These are phyloP conservation scores for Beta macrorhiza DNA, from an alignment of 179 eudicot species.

Conservation along the genomic window DNA sequence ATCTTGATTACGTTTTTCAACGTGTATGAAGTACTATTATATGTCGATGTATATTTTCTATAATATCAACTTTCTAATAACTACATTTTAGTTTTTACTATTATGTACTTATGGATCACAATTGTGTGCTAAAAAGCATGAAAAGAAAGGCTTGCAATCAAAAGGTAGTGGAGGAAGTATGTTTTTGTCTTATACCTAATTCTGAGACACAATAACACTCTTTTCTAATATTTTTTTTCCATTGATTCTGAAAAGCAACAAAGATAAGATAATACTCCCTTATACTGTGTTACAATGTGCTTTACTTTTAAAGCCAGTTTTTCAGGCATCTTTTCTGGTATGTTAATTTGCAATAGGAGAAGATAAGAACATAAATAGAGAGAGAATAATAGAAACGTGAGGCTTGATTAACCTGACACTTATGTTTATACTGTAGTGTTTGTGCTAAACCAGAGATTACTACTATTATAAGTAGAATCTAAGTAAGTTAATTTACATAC, in stretches of 20 bases:
- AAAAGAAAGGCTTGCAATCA: too few species aligned
- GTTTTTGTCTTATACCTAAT: too few species aligned
- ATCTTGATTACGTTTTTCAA: too few species aligned
- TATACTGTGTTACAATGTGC: neutral
- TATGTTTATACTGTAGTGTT: neutral
- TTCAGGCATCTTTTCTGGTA: constrained; percentile 8
- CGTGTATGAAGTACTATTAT: too few species aligned
- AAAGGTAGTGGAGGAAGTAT: too few species aligned
- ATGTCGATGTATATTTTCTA: too few species aligned
- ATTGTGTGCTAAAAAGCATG: too few species aligned
- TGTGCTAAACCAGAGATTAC: constrained; percentile 3
- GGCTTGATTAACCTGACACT: constrained; percentile 10
- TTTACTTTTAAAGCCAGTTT: constrained; percentile 15
- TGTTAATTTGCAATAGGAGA: neutral
- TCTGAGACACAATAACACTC: neutral
- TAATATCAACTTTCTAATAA: too few species aligned
- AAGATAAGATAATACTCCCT: neutral
- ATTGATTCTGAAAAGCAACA: neutral
- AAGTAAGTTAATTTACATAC: constrained; percentile 2
- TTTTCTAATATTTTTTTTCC: neutral
- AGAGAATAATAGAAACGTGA: constrained; percentile 13
- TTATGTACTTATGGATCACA: too few species aligned
- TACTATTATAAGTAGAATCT: constrained; percentile 9
- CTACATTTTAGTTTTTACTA: too few species aligned
- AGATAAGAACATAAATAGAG: neutral